These are phyloP conservation scores for Thoreauomyces humboldtii DNA, from an alignment of 192 early-diverging fungal species.

Conservation along the genomic window DNA sequence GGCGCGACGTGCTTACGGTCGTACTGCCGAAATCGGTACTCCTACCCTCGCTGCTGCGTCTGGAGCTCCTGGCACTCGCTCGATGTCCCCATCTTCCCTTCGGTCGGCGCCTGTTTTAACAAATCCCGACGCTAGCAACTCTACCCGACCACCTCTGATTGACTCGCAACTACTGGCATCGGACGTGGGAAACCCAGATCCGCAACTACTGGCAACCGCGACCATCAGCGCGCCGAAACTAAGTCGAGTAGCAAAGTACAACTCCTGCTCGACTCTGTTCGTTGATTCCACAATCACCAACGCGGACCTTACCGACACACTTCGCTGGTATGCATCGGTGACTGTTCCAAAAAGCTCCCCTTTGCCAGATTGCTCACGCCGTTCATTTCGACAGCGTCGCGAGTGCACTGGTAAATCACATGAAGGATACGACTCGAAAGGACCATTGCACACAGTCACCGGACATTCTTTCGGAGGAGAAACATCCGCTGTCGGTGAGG, in stretches of 20 bases:
- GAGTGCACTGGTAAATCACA: slow-evolving; percentile 36
- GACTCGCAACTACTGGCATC: too few relatives aligned
- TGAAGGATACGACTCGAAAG: slow-evolving; percentile 29
- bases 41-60: not conserved
- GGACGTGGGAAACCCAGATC: too few relatives aligned
- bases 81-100: too few relatives aligned
- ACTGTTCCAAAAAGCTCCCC: not conserved
- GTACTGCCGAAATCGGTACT: not conserved
- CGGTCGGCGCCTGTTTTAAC: too few relatives aligned
- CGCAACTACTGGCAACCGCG: too few relatives aligned
- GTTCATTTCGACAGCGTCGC: slow-evolving; percentile 37
- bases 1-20: not conserved
- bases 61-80: too few relatives aligned
- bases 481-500: slow-evolving; percentile 47
- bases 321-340: slow-evolving; percentile 37
- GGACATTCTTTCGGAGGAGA: slow-evolving; percentile 56
- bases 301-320: slow-evolving; percentile 47
- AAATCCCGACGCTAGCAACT: too few relatives aligned
- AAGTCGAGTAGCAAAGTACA: slow-evolving; percentile 45
- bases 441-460: slow-evolving; percentile 27
- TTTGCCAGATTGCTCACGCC: too few relatives aligned
- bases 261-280: slow-evolving; percentile 53
- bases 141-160: too few relatives aligned
- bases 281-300: slow-evolving; percentile 51
- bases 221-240: slow-evolving; percentile 11